phyloP scores from a whole-genome alignment of 768 basidiomycete genomes.

The Tephrocybe sp. region DNA sequence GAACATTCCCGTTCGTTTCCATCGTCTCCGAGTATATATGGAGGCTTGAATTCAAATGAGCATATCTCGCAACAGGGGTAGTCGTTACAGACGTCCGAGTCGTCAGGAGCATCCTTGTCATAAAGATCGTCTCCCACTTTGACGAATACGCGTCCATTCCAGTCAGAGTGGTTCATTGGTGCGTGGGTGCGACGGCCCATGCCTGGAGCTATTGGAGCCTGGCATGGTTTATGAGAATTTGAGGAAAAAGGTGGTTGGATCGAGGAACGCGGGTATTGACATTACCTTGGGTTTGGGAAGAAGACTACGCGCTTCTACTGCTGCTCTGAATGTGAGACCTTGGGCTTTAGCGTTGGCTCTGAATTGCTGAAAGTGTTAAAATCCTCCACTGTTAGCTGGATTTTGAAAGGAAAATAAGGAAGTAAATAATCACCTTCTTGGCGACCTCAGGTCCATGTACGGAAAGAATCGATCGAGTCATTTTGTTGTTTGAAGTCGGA shows the following conservation, averaged over 20 bases:
- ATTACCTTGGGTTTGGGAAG: background rate
- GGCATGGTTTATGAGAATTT: background rate
- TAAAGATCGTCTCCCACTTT: background rate
- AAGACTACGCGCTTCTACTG: background rate
- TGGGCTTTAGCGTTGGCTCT: constrained; percentile 1
- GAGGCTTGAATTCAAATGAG: background rate
- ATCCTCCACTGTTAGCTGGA: no score
- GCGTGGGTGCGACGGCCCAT: constrained; percentile 10
- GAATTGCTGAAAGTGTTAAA: background rate
- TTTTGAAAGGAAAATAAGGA: no score
- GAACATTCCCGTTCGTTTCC: background rate
- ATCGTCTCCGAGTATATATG: background rate
- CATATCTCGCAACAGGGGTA: background rate
- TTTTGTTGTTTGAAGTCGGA: no score
- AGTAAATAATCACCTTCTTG: constrained; percentile 1
- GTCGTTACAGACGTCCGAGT: background rate
- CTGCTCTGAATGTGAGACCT: background rate
- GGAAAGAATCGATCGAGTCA: background rate
- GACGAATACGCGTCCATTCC: constrained; percentile 10
- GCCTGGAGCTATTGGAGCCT: constrained; percentile 6
- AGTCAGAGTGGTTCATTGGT: background rate
- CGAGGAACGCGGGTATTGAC: no score
- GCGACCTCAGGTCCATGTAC: background rate
- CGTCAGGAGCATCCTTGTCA: background rate
- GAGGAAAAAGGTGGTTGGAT: no score